These are phyloP conservation scores for Fragilaria radians DNA, from an alignment of 108 stramenopile species.

Conservation along the genomic window DNA sequence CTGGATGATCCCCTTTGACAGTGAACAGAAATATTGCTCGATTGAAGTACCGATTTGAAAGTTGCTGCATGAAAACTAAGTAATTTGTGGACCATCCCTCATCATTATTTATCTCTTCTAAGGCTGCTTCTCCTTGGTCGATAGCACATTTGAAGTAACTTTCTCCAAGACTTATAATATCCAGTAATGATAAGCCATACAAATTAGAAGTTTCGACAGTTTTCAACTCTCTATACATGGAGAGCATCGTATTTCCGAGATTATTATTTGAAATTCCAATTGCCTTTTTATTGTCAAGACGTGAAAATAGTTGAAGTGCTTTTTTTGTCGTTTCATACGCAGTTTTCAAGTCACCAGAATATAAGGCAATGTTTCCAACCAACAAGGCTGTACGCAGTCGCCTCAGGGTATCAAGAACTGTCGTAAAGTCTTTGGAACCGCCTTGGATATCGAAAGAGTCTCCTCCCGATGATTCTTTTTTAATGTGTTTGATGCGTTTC, in stretches of 20 bases:
- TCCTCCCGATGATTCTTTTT: too few species aligned
- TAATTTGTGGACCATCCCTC: too few species aligned
- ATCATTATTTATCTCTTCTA: slow-evolving; percentile 3
- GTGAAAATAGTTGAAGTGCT: slow-evolving; percentile 40
- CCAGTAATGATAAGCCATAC: slow-evolving; percentile 15
- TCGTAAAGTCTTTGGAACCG: too few species aligned
- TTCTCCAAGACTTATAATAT: slow-evolving; percentile 31
- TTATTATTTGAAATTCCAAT: slow-evolving; percentile 56
- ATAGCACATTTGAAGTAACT: slow-evolving; percentile 32
- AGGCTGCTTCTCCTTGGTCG: too few species aligned
- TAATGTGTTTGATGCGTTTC: too few species aligned
- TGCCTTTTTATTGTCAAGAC: slow-evolving; percentile 57
- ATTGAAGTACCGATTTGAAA: slow-evolving; percentile 62
- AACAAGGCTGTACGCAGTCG: too few species aligned
- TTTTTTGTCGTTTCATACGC: too few species aligned
- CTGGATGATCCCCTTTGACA: slow-evolving; percentile 19
- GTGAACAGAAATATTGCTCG: slow-evolving; percentile 48
- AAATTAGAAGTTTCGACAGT: too few species aligned
- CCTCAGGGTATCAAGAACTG: too few species aligned
- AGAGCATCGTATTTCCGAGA: slow-evolving; percentile 45
- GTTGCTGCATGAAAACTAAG: slow-evolving; percentile 35
- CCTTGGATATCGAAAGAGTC: too few species aligned
- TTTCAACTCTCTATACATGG: slow-evolving; percentile 25
- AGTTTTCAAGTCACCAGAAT: too few species aligned
- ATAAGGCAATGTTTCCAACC: too few species aligned